Conservation (phyloP, 2,329 filamentous ascomycete genomes). For the Coniella vitis region DNA sequence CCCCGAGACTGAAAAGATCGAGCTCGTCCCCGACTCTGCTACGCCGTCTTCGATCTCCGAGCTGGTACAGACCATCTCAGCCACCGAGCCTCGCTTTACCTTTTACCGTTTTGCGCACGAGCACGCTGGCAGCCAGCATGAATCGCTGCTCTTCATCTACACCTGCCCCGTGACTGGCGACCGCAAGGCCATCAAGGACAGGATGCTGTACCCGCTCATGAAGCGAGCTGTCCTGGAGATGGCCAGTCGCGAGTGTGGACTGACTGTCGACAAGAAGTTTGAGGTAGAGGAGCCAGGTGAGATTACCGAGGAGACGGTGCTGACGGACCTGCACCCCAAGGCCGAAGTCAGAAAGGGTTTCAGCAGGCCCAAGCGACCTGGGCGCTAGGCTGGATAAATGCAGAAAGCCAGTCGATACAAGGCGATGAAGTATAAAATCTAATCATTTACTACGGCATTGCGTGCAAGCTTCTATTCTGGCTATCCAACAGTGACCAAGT, state of each 20-base stretch:
- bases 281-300: slow-evolving; percentile 62
- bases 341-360: slow-evolving; percentile 62
- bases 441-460: not conserved
- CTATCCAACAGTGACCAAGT: too few species aligned
- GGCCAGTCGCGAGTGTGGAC: slow-evolving; percentile 57
- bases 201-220: slow-evolving; percentile 77
- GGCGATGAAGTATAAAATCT: not conserved
- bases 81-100: slow-evolving; percentile 66
- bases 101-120: slow-evolving; percentile 65
- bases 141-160: slow-evolving; percentile 71
- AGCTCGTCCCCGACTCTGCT: slow-evolving; percentile 51
- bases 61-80: slow-evolving; percentile 54
- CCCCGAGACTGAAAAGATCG: slow-evolving; percentile 59
- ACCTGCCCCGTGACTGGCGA: slow-evolving; percentile 63
- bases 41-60: slow-evolving; percentile 48
- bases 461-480: not conserved
- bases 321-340: slow-evolving; percentile 62
- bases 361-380: slow-evolving; percentile 72
- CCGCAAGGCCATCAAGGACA: slow-evolving; percentile 67
- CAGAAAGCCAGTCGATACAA: too few species aligned
- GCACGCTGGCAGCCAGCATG: slow-evolving; percentile 43
- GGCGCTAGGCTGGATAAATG: slow-evolving; percentile 36
- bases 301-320: slow-evolving; percentile 59
- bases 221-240: slow-evolving; percentile 59
- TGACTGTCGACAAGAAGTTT: slow-evolving; percentile 64